Evolutionary conservation across 169 alveolate species (phyloP), one percentile per base, ranked within the genome.

Genomic region (Eimeria nieschulzi): DNA sequence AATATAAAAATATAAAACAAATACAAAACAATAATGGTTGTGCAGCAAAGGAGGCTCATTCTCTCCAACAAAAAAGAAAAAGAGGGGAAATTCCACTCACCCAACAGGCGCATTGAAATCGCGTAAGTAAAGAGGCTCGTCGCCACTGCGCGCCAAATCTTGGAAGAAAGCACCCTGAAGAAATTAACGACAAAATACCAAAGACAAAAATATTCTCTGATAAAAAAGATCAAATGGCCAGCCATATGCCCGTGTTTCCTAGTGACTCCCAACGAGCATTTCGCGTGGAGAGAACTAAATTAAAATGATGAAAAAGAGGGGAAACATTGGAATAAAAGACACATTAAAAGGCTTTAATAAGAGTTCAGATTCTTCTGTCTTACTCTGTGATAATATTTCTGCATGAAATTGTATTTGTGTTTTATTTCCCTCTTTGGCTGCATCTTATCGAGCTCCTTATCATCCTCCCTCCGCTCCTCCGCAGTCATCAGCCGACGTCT

Each of bases 21-120:
- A 25, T n/a, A 25, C 3, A 33, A 33, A 33, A 33, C 46, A 33
- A 33, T 33, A 2, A 72, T n/a, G 83, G 21, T 33, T 51, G 1
- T 13, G 66, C 46, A 17, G 17, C 73, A 64, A 64, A 64, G 23
- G 73, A 64, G 23, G 9, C 73, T 0, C 9, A 64, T 21, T 3
- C n/a, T 10, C 0, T 9, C 13, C 73, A 64, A 64, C 21, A 64
- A n/a, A 23, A 64, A n/a, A 23, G 73, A 3, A 23, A 23, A 21
- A 64, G 25, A 64, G 25, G 3, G 7, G 25, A 64, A 0, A 64
- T 64, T 64, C 33, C 53, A 23, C 92, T 23, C 26, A 92, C 94
- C 92, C 97, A 9, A 95, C 95, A 7, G 98, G 98, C 23, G 96
- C 98, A 85, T 96, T 95, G 94, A 92, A 96, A 68, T 96, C 98